A percentile compares a stretch with the other conserved stretches of the same genome.
These are phyloP conservation scores for Phyllosticta ampelicida DNA, from an alignment of 2,329 filamentous ascomycete species.

Conservation along the genomic window DNA sequence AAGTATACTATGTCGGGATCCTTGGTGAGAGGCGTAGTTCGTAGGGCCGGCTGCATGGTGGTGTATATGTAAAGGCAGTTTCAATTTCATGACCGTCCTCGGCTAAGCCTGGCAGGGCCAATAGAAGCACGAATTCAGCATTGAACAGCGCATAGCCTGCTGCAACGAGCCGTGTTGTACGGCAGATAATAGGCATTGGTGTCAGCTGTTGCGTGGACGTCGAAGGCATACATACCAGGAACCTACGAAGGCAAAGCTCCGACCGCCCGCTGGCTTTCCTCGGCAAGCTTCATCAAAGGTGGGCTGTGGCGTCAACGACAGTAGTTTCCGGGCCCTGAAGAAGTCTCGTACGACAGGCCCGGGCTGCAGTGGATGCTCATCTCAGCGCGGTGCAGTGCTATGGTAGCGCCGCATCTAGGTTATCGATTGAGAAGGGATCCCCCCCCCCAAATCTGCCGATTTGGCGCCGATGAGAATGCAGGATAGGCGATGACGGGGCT, in stretches of 20 bases:
- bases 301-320: neutral
- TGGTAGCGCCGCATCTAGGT: neutral
- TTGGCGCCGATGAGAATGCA: neutral
- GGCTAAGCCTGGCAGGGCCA: neutral
- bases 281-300: neutral
- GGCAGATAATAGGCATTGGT: neutral
- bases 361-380: neutral
- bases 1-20: neutral
- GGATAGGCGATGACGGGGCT: neutral
- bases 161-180: neutral
- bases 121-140: neutral
- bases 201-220: neutral
- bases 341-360: neutral
- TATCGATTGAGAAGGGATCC: neutral
- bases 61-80: neutral
- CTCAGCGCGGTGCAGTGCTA: neutral
- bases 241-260: neutral
- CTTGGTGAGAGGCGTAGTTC: neutral
- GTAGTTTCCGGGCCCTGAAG: neutral
- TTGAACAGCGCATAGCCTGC: neutral
- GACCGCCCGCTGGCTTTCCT: neutral
- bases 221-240: neutral
- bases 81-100: neutral
- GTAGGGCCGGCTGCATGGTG: neutral
- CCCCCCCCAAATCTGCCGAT: neutral